Percentiles rank a stretch among this genome's conserved stretches.
phyloP scores from a whole-genome alignment of 352 stramenopile species.

The Phytophthora sp. region DNA sequence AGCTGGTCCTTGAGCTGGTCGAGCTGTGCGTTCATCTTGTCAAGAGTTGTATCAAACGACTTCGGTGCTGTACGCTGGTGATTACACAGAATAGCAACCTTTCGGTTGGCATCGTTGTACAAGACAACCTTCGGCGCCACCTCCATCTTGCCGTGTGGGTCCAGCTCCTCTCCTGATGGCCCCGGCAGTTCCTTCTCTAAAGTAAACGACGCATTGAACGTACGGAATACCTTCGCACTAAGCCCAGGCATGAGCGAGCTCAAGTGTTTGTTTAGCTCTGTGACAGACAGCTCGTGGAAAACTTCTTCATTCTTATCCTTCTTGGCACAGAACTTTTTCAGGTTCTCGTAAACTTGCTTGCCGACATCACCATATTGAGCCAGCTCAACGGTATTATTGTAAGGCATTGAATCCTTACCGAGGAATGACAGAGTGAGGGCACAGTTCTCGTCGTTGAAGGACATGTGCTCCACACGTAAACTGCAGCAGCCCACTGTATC shows the following conservation, averaged over 20 bases:
- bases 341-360: conserved; percentile 94
- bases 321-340: conserved; percentile 96
- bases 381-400: conserved; percentile 99
- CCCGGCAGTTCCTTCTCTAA: conserved; percentile 96
- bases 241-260: conserved; percentile 99
- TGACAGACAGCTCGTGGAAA: conserved; percentile 96
- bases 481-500: conserved; percentile 99
- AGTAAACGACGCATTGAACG: conserved; percentile 99
- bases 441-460: conserved; percentile 93
- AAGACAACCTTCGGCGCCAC: conserved; percentile 93
- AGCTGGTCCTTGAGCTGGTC: conserved; percentile 94
- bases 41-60: conserved; percentile 94
- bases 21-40: conserved; percentile 95
- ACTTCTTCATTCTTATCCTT: conserved; percentile 98
- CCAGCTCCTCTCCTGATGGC: conserved; percentile 45
- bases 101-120: conserved; percentile 99
- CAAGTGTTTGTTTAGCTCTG: conserved; percentile 98
- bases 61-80: conserved; percentile 99
- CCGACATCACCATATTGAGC: conserved; percentile 90
- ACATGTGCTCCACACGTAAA: conserved; percentile 98
- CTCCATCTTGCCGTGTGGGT: conserved; percentile 69
- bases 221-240: conserved; percentile 99
- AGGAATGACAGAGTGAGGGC: conserved; percentile 99
- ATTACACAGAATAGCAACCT: conserved; percentile 99
- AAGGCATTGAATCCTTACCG: conserved; percentile 99